phyloP scores from a whole-genome alignment of 495 filamentous ascomycete species.

The Xylaria flabelliformis region DNA sequence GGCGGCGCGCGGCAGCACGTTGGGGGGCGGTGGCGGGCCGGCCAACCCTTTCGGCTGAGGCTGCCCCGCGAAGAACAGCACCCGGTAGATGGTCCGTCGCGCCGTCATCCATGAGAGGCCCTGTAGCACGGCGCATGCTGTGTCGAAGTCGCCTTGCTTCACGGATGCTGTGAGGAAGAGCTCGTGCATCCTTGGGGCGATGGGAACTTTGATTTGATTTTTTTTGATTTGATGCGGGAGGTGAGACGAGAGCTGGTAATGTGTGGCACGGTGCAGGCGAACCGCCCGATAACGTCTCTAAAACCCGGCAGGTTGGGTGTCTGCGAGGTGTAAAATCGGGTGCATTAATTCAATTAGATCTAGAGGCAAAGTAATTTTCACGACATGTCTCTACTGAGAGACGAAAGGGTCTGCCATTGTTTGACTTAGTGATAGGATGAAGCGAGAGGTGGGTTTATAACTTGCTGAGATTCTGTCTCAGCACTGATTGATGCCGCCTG shows the following conservation, averaged over 20 bases:
- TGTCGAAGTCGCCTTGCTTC: conserved; percentile 39
- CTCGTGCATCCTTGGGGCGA: conserved; percentile 42
- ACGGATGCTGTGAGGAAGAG: conserved; percentile 51
- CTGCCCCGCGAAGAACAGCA: conserved; percentile 46
- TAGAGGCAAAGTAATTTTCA: not conserved
- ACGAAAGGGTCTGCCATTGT: not conserved
- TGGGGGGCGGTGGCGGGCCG: conserved; percentile 31
- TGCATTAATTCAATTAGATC: not conserved
- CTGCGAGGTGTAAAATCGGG: not conserved
- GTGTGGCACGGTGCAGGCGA: not conserved
- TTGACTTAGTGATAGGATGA: not conserved
- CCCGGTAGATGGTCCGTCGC: conserved; percentile 41
- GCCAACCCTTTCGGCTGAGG: conserved; percentile 45
- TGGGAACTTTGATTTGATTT: not conserved
- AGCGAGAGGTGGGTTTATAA: not conserved
- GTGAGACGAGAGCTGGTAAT: not conserved
- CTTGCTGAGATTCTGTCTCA: not conserved
- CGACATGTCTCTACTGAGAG: not conserved
- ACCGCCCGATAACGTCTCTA: not conserved
- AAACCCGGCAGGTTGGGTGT: not conserved
- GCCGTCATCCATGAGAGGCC: conserved; percentile 51
- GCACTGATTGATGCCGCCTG: not conserved
- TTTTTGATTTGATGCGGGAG: not conserved
- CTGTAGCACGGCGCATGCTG: conserved; percentile 46
- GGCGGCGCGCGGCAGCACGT: conserved; percentile 25